Percentiles rank a stretch among this genome's conserved stretches.
phyloP scores from a whole-genome alignment of 2,329 filamentous ascomycete genomes.

The Fusarium napiforme region DNA sequence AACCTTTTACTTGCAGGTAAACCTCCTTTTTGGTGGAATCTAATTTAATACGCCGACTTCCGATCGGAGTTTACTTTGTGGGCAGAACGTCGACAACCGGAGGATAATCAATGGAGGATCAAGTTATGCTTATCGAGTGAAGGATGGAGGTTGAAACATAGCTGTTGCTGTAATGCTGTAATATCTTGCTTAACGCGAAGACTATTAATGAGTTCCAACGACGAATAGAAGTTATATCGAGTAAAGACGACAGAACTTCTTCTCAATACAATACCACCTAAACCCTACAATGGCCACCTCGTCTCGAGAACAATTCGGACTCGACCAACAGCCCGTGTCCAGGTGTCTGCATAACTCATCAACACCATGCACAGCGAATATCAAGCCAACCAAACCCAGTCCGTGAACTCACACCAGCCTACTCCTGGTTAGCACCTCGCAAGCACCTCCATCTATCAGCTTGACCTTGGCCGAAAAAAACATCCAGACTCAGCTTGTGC shows the following conservation, averaged over 20 bases:
- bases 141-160: not conserved
- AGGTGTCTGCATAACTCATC: not conserved
- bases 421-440: conserved; percentile 11
- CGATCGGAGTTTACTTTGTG: not conserved
- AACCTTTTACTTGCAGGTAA: conserved; percentile 6
- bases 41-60: conserved; percentile 1
- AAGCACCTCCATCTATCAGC: not conserved
- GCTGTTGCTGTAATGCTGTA: not conserved
- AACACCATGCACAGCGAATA: not conserved
- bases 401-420: conserved; percentile 10
- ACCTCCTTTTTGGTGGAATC: conserved; percentile 3
- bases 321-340: not conserved
- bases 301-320: not conserved
- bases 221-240: not conserved
- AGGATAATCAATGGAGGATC: not conserved
- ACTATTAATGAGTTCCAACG: not conserved
- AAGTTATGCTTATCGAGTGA: not conserved
- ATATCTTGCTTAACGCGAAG: not conserved
- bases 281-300: not conserved
- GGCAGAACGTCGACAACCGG: not conserved
- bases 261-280: not conserved
- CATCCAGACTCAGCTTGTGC: conserved; percentile 16
- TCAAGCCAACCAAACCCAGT: not conserved
- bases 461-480: not conserved
- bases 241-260: not conserved